Percentiles rank a stretch among this genome's conserved stretches.
phyloP scores from a whole-genome alignment of 2,329 filamentous ascomycete species.

The Phoma sp. region DNA sequence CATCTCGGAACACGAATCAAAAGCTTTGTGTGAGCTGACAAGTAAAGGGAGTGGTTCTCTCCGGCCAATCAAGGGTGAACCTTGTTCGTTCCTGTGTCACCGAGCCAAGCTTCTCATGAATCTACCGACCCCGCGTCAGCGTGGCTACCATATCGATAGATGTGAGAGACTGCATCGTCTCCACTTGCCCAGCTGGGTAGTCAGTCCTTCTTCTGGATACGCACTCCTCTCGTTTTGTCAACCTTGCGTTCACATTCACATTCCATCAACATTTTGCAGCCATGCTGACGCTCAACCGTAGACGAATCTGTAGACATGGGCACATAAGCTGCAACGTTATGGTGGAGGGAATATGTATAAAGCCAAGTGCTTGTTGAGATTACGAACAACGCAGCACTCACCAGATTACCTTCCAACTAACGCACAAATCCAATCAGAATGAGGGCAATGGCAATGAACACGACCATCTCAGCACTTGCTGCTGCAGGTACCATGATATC shows the following conservation, averaged over 20 bases:
- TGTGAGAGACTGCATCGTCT: neutral
- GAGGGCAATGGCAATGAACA: slow-evolving; percentile 7
- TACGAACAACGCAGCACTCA: neutral
- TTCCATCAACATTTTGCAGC: slow-evolving; percentile 1
- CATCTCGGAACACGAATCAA: slow-evolving; percentile 8
- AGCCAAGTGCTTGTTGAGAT: neutral
- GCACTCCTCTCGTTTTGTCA: neutral
- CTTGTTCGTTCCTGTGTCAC: slow-evolving; percentile 10
- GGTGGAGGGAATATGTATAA: neutral
- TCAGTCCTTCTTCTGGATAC: neutral
- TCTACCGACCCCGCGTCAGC: neutral
- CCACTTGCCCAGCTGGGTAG: slow-evolving; percentile 5
- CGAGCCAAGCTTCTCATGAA: slow-evolving; percentile 3
- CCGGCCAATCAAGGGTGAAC: neutral
- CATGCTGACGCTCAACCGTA: neutral
- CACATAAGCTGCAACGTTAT: neutral
- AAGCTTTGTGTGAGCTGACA: slow-evolving; percentile 6
- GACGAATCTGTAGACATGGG: neutral
- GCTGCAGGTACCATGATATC: neutral
- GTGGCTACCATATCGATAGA: neutral
- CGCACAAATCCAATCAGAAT: neutral
- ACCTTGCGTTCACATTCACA: slow-evolving; percentile 16
- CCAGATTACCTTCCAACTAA: neutral
- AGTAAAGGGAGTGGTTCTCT: neutral
- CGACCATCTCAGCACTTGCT: slow-evolving; percentile 5